phyloP scores from a whole-genome alignment of 306 rosid species.

The Trifolium pratense region DNA sequence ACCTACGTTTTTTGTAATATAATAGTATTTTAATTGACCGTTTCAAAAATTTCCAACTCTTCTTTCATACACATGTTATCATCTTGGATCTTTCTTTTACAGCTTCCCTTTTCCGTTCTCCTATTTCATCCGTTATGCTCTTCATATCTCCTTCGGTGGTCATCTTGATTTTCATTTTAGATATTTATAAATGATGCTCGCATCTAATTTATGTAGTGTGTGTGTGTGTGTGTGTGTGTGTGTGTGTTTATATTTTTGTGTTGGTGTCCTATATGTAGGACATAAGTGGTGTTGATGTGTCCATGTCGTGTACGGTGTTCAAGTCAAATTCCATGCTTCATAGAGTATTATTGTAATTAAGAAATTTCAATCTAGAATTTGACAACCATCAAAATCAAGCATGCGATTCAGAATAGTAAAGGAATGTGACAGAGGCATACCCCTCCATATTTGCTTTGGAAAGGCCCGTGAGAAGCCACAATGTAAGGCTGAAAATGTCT shows the following conservation, averaged over 20 bases:
- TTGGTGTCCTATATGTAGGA: background rate
- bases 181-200: background rate
- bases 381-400: slow-evolving; percentile 26
- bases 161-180: slow-evolving; percentile 2
- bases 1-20: background rate
- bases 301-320: background rate
- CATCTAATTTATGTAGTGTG: background rate
- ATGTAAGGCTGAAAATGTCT: slow-evolving; percentile 92
- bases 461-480: slow-evolving; percentile 96
- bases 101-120: background rate
- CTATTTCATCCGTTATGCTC: background rate
- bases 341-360: background rate
- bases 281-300: background rate
- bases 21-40: background rate
- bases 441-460: slow-evolving; percentile 83
- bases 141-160: background rate
- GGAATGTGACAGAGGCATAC: slow-evolving; percentile 53
- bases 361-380: slow-evolving; percentile 4
- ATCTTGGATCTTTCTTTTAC: background rate
- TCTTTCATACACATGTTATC: background rate
- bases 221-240: too few species aligned
- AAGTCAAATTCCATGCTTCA: background rate
- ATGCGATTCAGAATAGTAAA: slow-evolving; percentile 24
- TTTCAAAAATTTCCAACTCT: background rate
- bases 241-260: background rate